phyloP scores from a whole-genome alignment of 148 eudicot genomes.

The Polygonum aviculare region DNA sequence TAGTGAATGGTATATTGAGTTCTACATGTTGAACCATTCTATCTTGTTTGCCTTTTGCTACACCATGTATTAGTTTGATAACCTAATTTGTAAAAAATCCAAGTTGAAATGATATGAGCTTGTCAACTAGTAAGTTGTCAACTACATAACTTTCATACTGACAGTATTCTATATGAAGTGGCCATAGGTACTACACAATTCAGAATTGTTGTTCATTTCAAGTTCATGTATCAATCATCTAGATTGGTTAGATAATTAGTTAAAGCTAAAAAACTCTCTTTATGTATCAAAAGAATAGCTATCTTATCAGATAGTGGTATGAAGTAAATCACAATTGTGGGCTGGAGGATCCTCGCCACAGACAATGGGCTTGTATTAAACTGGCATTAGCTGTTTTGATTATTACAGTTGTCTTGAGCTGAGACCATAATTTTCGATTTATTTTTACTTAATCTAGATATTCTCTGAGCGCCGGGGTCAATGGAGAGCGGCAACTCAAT shows the following conservation, averaged over 20 bases:
- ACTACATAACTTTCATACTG: no score
- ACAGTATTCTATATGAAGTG: no score
- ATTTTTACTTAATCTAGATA: conserved; percentile 38
- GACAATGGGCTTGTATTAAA: not conserved
- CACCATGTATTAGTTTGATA: not conserved
- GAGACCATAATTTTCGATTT: not conserved
- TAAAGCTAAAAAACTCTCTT: no score
- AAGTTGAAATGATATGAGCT: not conserved
- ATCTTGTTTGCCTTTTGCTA: not conserved
- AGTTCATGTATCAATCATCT: no score
- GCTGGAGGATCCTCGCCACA: no score
- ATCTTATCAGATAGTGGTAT: no score
- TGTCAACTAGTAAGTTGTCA: no score
- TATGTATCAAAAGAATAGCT: no score
- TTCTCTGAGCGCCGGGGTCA: conserved; percentile 85
- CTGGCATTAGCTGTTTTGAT: not conserved
- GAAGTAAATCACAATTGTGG: no score
- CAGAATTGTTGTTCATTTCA: no score
- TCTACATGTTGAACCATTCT: not conserved
- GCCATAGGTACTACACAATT: no score
- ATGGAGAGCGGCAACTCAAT: conserved; percentile 88
- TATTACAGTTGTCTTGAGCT: not conserved
- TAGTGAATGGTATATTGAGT: not conserved
- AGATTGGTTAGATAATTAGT: no score
- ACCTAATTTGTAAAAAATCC: not conserved